Evolutionary conservation across 768 basidiomycete species (phyloP), one percentile per base, ranked within the genome.

Genomic region (Kwoniella dejecticola): DNA sequence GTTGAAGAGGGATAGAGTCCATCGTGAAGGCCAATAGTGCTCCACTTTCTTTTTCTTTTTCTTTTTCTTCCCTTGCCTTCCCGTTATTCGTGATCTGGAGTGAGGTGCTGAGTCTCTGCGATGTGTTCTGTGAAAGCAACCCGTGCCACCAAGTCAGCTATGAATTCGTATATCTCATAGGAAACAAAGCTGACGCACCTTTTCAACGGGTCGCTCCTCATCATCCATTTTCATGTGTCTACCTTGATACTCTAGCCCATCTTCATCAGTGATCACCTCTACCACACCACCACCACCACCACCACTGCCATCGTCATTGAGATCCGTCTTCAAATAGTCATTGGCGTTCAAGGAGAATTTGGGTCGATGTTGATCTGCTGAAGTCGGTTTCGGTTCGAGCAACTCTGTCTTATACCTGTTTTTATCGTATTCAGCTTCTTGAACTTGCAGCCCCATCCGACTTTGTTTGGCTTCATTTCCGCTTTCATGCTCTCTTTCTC

Each of bases 241-340:
- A 13, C 11, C 19, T 2, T 45, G 21, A 45, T 47, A 40, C 23
- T 48, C 33, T 12, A 21, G 31, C 12, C 45, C 56, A 40, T 57
- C 56, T 4, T 38, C 31, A 48, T 57, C 56, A n/a, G 17, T 15
- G 40, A 57, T 57, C 4, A 48, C 56, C 19, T 50, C 48, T 17
- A 50, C 30, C 4, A 6, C n/a, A 10, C 4, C 48, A 24, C 17
- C 17, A 24, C 23, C 19, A 10, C 6, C 8, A 38, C 8, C 8
- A 38, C 17, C 8, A 8, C 17, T 38, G 11, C 8, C 10, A 21
- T 19, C 42, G 42, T 44, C 42, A 11, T 44, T 44, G 11, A 12
- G 6, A 10, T 44, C 42, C 6, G 21, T 44, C 19, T 12, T 19
- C 42, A 12, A 10, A 23, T 24, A 46, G 44, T 10, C 44, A n/a